Evolutionary conservation across 2,329 filamentous ascomycete genomes (phyloP).

Genomic region (Aspergillus caelatus): DNA sequence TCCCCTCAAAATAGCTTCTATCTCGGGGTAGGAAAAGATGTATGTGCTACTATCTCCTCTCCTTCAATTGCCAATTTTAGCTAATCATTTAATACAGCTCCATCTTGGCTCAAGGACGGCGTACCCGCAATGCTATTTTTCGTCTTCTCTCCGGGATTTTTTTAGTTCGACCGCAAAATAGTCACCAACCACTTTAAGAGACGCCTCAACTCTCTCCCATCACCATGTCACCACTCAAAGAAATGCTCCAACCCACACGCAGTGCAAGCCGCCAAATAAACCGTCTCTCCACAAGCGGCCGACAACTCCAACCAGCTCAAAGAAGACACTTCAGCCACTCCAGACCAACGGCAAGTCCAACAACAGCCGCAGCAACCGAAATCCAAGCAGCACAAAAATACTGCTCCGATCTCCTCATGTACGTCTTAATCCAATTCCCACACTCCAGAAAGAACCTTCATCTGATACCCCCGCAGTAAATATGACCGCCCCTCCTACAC

Average conservation of each 20-base stretch:
- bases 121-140: background rate
- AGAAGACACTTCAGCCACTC: constrained; percentile 31
- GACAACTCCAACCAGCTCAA: constrained; percentile 18
- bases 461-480: constrained; percentile 57
- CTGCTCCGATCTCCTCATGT: constrained; percentile 62
- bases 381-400: constrained; percentile 59
- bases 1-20: background rate
- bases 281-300: constrained; percentile 3
- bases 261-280: constrained; percentile 21
- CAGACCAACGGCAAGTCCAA: constrained; percentile 16
- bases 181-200: background rate
- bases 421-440: constrained; percentile 15
- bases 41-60: background rate
- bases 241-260: constrained; percentile 24
- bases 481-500: constrained; percentile 89
- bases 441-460: background rate
- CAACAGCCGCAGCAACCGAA: constrained; percentile 44
- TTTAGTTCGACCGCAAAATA: constrained; percentile 11
- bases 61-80: background rate
- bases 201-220: background rate
- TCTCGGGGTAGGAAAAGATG: background rate
- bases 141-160: background rate
- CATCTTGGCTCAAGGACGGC: background rate
- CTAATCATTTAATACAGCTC: background rate
- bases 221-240: constrained; percentile 21